Conservation (phyloP, 1,284 basidiomycete genomes). For the Exobasidium rhododendri region DNA sequence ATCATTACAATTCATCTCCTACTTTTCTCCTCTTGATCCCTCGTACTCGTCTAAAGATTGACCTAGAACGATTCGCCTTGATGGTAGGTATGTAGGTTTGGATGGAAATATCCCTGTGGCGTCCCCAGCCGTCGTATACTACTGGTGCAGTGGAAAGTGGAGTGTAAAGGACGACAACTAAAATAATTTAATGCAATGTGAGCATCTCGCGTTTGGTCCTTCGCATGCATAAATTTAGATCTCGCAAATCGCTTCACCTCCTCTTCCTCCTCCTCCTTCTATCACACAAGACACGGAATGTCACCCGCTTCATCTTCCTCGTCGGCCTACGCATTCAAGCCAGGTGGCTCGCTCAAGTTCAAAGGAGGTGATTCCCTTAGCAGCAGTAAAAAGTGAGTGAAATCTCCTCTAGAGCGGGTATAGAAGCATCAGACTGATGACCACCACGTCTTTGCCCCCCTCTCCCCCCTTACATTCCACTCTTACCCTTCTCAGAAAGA, state of each 20-base stretch:
- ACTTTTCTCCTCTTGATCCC: too few relatives aligned
- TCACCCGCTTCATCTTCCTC: slow-evolving; percentile 30
- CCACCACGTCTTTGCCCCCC: background rate
- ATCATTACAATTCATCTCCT: slow-evolving; percentile 13
- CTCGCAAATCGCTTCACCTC: background rate
- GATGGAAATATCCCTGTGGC: too few relatives aligned
- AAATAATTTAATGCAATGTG: background rate
- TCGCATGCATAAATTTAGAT: background rate
- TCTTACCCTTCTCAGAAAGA: slow-evolving; percentile 1
- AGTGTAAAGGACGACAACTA: too few relatives aligned
- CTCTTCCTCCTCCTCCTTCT: background rate
- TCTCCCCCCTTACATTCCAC: background rate
- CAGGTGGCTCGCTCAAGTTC: slow-evolving; percentile 50
- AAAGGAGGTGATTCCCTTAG: slow-evolving; percentile 31
- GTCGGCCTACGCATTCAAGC: slow-evolving; percentile 42
- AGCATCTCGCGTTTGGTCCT: background rate
- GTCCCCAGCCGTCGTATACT: too few relatives aligned
- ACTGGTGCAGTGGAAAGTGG: too few relatives aligned
- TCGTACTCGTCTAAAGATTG: too few relatives aligned
- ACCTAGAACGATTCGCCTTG: too few relatives aligned
- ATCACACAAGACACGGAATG: background rate
- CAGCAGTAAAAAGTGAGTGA: slow-evolving; percentile 25
- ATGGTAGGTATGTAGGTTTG: too few relatives aligned
- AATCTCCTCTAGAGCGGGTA: background rate
- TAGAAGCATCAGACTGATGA: background rate